Base-by-base conservation (phyloP, 306 rosid genomes). In the Luffa acutangula region DNA sequence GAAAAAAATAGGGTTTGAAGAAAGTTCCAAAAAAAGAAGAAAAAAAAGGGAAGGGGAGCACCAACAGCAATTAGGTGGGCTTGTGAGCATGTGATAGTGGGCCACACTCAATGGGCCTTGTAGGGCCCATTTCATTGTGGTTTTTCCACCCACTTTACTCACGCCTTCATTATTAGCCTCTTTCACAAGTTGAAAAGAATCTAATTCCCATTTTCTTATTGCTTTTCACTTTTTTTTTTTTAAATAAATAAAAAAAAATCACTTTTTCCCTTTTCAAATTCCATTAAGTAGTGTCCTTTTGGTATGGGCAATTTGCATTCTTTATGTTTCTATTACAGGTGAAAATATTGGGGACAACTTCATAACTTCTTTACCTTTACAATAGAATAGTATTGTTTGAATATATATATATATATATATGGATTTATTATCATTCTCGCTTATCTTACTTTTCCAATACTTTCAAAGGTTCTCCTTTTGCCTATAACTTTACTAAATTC, bases 61-160 rank as follows among this genome's bases (percentile, higher is more conserved):
- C 18, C 34, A 69, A 69, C 75, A 71, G 9, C n/a, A 46, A 45
- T 71, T 71, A 45, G 76, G 39, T 71, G 76, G 57, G 76, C 76
- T 25, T 25, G 1, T 3, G 5, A 45, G 76, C 76, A 71, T 71
- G 76, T 46, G 76, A 71, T 71, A 45, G 57, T 71, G 76, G 76
- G 76, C 76, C 76, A 21, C 39, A 43, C 6, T 0, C 45, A 11
- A 46, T 71, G 76, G 76, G 76, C 76, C 76, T 46, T 45, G 57
- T 46, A 71, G 57, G 76, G 57, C 76, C 76, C 41, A 71, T 71
- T 8, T 41, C 13, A 41, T 18, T 20, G 11, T 18, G 5, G 20
- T 64, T 67, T 59, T n/a, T 21, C 41, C 76, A 45, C 57, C 76
- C 57, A 71, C 76, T 71, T n/a, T n/a, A 48, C 76, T 71, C 76